Evolutionary conservation across 2,329 filamentous ascomycete species (phyloP), one percentile per base, ranked within the genome.

Genomic region (Aspergillus pseudoterreus): DNA sequence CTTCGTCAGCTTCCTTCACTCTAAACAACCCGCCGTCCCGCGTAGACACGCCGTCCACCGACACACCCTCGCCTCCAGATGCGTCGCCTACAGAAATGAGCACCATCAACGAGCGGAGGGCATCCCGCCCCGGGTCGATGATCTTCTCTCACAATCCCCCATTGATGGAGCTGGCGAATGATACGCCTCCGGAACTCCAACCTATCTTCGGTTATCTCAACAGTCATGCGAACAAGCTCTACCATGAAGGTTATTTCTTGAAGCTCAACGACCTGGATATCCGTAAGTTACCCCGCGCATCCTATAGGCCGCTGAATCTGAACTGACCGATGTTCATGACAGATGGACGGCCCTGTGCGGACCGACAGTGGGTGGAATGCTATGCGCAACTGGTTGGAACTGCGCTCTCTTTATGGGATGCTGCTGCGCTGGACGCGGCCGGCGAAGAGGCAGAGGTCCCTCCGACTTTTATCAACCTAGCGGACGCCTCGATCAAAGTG

Each of bases 401-500:
- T 1, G 90, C 97, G 14, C 76, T 99, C 51, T 96, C 94, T 6
- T 76, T 97, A 45, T 99, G 94, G 94, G 92, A 99, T 72, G 92
- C 92, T 21, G 85, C 88, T 57, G 91, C 94, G 68, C 80, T 97
- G 52, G 94, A 99, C 74, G 85, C 84, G 36, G 92, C 90, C 11
- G 90, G 89, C 33, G 86, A 90, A 61, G 84, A 94, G 63, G 88
- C 86, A 58, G 89, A 95, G 66, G 88, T 95, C 44, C 77, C 92
- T 39, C 90, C 91, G 30, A 94, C 89, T 46, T 99, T 96, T 69
- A 92, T 99, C 70, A 99, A 99, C 66, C 75, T 99, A 53, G 95
- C 94, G 6, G 94, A 99, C 79, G 94, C 94, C 17, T 96, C 94
- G 0, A 91, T 99, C 62, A 96, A 95, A 72, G 96, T 97, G 91